Evolutionary conservation across 345 rosid genomes (phyloP), one percentile per base, ranked within the genome.

Genomic region (Corchorus capsularis): DNA sequence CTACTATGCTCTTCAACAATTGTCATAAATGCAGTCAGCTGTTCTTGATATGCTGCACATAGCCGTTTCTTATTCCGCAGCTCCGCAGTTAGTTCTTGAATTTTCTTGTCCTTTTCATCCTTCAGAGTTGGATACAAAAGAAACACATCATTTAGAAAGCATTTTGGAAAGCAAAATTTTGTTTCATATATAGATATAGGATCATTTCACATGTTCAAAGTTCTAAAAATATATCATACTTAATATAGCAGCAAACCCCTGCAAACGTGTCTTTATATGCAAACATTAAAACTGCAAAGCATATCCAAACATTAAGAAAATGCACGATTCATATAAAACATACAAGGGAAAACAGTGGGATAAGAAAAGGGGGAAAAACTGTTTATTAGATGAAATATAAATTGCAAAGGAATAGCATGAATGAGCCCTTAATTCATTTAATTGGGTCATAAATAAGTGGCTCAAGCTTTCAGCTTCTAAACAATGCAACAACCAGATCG

Each of bases 91-190:
- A 89, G 62, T 82, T 88, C 93, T 78, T 91, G 93, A 83, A 91
- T 89, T 47, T 76, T 88, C 84, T 87, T 89, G 73, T 88, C 96
- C 80, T 91, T 91, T 50, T 85, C 92, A 49, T 85, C 92, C 91
- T 89, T 79, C 20, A 55, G 69, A 60, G 9, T 11, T 13, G 59
- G 32, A 34, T 0, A 52, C 12, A 20, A 49, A 16, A 27, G 27
- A 65, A 45, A 16, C 54, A 63, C 2, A 77, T 46, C 15, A 64
- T 47, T 71, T 16, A 67, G 70, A 45, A 52, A 17, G 46, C 41
- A 79, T 17, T 46, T 1, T 4, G 53, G 53, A 16, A 69, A 17
- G 14, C 4, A 69, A 62, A 62, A 27, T 11, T 15, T 49, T n/a
- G 27, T 50, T 71, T 27, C 72, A 49, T 49, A 32, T 14, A 20